phyloP scores from a whole-genome alignment of 306 rosid genomes.

The Corylus heterophylla region DNA sequence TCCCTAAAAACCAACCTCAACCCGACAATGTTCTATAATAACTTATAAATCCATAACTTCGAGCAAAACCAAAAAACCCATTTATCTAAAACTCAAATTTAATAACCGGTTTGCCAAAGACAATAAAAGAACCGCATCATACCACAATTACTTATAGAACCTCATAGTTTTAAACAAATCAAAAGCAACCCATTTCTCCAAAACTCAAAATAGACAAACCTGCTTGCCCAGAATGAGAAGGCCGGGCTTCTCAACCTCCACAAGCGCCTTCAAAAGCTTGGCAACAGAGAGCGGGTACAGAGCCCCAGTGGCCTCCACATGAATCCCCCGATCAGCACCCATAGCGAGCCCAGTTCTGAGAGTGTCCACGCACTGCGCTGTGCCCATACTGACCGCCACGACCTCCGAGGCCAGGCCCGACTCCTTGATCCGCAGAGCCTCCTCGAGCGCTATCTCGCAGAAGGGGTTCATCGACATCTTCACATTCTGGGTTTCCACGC shows the following conservation, averaged over 20 bases:
- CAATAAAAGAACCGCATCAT: background rate
- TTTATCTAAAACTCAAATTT: background rate
- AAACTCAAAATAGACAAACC: conserved; percentile 34
- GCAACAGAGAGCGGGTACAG: conserved; percentile 78
- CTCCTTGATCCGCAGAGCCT: conserved; percentile 83
- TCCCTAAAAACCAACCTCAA: background rate
- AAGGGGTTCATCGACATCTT: conserved; percentile 99
- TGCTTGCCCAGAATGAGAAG: conserved; percentile 90
- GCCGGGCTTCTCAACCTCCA: conserved; percentile 74
- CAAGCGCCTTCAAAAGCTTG: conserved; percentile 70
- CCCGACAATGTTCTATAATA: background rate
- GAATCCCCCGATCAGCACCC: conserved; percentile 94
- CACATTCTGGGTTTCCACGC: conserved; percentile 94
- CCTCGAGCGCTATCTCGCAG: conserved; percentile 92
- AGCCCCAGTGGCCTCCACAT: conserved; percentile 53
- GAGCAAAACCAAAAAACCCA: background rate
- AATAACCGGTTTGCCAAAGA: conserved; percentile 73
- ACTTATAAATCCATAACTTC: background rate
- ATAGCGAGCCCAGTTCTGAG: conserved; percentile 86
- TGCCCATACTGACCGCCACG: conserved; percentile 81
- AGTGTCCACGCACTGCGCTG: conserved; percentile 70
- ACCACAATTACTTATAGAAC: background rate
- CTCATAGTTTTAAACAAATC: background rate
- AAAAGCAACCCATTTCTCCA: background rate
- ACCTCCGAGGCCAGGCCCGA: conserved; percentile 84